Percentiles rank a stretch among this genome's conserved stretches.
Evolutionary conservation across 345 rosid species (phyloP).

Genomic region (Corchorus olitorius): DNA sequence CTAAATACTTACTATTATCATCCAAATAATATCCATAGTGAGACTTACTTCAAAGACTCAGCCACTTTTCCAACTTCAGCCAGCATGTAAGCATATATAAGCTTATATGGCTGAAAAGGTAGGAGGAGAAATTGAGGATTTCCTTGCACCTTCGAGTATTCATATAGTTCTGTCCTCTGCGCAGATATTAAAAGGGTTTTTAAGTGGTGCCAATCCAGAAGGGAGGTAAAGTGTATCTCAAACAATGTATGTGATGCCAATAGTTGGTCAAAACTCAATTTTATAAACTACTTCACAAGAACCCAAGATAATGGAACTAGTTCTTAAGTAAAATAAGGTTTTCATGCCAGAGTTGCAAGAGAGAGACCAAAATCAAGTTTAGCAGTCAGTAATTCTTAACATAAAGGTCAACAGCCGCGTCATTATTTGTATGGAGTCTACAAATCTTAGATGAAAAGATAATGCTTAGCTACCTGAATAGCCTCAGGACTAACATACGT

Average conservation of each 20-base stretch:
- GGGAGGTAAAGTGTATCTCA: neutral
- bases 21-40: neutral
- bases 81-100: constrained; percentile 93
- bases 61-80: constrained; percentile 95
- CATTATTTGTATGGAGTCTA: neutral
- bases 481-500: constrained; percentile 74
- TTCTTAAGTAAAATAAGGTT: neutral
- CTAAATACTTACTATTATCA: constrained; percentile 8
- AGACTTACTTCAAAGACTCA: constrained; percentile 82
- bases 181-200: constrained; percentile 25
- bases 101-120: constrained; percentile 95
- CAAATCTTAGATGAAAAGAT: constrained; percentile 3
- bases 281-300: neutral
- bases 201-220: constrained; percentile 8
- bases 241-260: neutral
- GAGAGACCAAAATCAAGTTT: constrained; percentile 1
- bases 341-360: neutral
- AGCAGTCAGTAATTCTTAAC: neutral
- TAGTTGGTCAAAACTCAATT: constrained; percentile 8
- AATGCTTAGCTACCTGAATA: constrained; percentile 55
- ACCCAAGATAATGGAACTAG: neutral
- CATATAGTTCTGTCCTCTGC: constrained; percentile 61
- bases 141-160: constrained; percentile 85
- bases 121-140: constrained; percentile 86
- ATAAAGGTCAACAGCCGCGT: constrained; percentile 4